Evolutionary conservation across 1,284 basidiomycete species (phyloP).

Genomic region (Neolentinus lepideus): DNA sequence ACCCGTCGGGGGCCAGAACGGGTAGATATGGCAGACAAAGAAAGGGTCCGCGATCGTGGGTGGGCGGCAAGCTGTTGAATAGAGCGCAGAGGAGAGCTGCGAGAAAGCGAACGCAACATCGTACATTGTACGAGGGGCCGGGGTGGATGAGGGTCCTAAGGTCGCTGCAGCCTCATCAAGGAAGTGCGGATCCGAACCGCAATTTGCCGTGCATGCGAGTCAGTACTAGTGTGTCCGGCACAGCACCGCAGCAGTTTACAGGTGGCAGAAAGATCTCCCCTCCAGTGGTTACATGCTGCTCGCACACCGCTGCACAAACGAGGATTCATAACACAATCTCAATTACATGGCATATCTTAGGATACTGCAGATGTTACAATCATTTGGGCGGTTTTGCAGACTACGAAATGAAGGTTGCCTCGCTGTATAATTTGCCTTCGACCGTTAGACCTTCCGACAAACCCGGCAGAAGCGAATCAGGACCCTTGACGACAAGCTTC

Average conservation of each 20-base stretch:
- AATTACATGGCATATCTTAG: neutral
- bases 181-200: neutral
- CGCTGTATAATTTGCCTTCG: slow-evolving; percentile 76
- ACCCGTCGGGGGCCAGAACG: neutral
- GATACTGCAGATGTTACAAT: neutral
- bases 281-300: too few species aligned
- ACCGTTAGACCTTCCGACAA: slow-evolving; percentile 44
- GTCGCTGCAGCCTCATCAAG: neutral
- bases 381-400: neutral
- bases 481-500: slow-evolving; percentile 62
- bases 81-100: slow-evolving; percentile 1
- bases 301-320: neutral
- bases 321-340: neutral
- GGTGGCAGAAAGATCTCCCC: too few species aligned
- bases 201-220: slow-evolving; percentile 4
- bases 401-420: slow-evolving; percentile 86
- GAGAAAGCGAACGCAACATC: slow-evolving; percentile 16
- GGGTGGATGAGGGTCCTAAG: neutral
- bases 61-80: slow-evolving; percentile 4
- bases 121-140: slow-evolving; percentile 14
- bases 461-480: slow-evolving; percentile 42
- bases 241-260: too few species aligned
- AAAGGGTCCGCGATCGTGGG: neutral
- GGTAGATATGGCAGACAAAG: neutral
- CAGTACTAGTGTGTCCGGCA: neutral